Evolutionary conservation across 2,329 filamentous ascomycete genomes (phyloP).

Genomic region (Aspergillus quadricinctus): DNA sequence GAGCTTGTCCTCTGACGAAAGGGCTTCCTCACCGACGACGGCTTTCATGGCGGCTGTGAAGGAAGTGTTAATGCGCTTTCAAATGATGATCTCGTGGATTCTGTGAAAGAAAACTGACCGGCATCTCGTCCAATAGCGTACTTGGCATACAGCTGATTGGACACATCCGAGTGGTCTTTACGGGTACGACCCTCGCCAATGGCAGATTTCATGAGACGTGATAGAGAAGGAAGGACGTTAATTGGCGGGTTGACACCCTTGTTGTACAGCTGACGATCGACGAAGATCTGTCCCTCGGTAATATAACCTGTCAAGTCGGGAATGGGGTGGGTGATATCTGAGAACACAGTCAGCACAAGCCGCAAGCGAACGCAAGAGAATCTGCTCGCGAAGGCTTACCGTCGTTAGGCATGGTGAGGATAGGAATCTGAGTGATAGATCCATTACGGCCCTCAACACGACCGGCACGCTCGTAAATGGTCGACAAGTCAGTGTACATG

Average conservation of each 20-base stretch:
- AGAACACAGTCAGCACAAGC: slow-evolving; percentile 1
- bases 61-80: slow-evolving; percentile 1
- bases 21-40: slow-evolving; percentile 94
- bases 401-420: slow-evolving; percentile 99
- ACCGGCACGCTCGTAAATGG: slow-evolving; percentile 97
- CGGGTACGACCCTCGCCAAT: slow-evolving; percentile 97
- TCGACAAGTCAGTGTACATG: slow-evolving; percentile 99
- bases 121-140: slow-evolving; percentile 99
- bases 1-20: slow-evolving; percentile 94
- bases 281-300: slow-evolving; percentile 96
- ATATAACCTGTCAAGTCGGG: slow-evolving; percentile 99
- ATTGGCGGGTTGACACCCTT: slow-evolving; percentile 98
- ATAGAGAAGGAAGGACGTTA: slow-evolving; percentile 95
- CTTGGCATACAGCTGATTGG: slow-evolving; percentile 99
- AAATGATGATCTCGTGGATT: too few relatives aligned
- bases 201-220: slow-evolving; percentile 99
- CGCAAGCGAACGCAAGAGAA: neutral
- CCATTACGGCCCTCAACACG: slow-evolving; percentile 96
- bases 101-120: slow-evolving; percentile 28
- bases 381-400: slow-evolving; percentile 44
- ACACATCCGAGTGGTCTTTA: slow-evolving; percentile 96
- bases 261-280: slow-evolving; percentile 91
- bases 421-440: slow-evolving; percentile 98
- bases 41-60: slow-evolving; percentile 86
- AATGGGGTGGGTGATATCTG: slow-evolving; percentile 96